phyloP scores from a whole-genome alignment of 2,329 filamentous ascomycete species.

The Phoma sp. region DNA sequence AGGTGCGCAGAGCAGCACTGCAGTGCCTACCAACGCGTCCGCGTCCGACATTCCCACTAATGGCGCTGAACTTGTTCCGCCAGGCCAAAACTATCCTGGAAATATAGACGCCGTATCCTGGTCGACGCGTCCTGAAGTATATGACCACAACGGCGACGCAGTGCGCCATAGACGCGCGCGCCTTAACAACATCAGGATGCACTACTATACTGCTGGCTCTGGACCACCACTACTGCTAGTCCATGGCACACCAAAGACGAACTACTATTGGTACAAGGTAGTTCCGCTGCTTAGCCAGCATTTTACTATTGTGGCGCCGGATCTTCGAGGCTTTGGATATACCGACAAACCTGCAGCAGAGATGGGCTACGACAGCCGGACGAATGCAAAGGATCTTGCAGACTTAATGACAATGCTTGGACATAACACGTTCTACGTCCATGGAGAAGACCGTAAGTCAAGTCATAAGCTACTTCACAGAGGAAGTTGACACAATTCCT shows the following conservation, averaged over 20 bases:
- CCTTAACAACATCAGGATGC: constrained; percentile 18
- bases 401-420: constrained; percentile 46
- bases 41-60: constrained; percentile 9
- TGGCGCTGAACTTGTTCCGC: constrained; percentile 10
- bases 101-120: constrained; percentile 16
- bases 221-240: constrained; percentile 18
- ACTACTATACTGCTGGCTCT: constrained; percentile 17
- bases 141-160: constrained; percentile 17
- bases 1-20: constrained; percentile 4
- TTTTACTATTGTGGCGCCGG: constrained; percentile 47
- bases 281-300: constrained; percentile 41
- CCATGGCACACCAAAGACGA: constrained; percentile 19
- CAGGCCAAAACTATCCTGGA: constrained; percentile 15
- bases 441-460: constrained; percentile 42
- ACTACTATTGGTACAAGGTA: constrained; percentile 45
- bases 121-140: constrained; percentile 18
- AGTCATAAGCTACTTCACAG: background rate
- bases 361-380: constrained; percentile 42
- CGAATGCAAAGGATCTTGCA: constrained; percentile 43
- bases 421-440: constrained; percentile 43
- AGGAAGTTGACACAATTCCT: too few species aligned
- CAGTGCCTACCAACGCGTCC: constrained; percentile 3
- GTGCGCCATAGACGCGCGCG: constrained; percentile 18
- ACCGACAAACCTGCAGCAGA: constrained; percentile 41
- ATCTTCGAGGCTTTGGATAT: constrained; percentile 47